Percentiles rank a stretch among this genome's conserved stretches.
These are phyloP conservation scores for Guillardia theta DNA, from an alignment of 78 protist species.

Conservation along the genomic window DNA sequence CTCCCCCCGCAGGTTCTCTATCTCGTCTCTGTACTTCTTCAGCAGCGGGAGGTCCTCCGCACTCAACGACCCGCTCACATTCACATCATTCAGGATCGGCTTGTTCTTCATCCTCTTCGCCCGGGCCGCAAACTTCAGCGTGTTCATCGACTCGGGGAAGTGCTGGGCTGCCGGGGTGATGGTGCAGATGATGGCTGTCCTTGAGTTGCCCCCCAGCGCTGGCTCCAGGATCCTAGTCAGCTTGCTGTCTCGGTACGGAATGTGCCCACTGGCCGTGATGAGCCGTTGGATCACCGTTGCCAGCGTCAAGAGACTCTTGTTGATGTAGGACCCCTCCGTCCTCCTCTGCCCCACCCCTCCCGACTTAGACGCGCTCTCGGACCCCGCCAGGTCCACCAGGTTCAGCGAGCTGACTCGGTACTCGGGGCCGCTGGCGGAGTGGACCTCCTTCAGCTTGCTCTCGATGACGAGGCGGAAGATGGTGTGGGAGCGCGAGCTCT, in stretches of 20 bases:
- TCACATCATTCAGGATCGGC: constrained; percentile 78
- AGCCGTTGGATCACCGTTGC: constrained; percentile 71
- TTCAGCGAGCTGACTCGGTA: constrained; percentile 45
- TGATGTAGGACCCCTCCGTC: constrained; percentile 81
- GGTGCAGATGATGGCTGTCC: constrained; percentile 71
- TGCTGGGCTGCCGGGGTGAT: constrained; percentile 65
- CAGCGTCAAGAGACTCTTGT: constrained; percentile 75
- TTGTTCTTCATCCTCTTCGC: constrained; percentile 83
- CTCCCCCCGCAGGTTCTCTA: neutral
- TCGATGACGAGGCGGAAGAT: constrained; percentile 21
- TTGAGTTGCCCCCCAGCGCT: constrained; percentile 73
- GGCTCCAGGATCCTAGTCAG: constrained; percentile 76
- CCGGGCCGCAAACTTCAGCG: constrained; percentile 82
- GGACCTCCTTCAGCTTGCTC: neutral
- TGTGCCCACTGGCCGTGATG: constrained; percentile 34
- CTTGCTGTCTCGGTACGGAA: constrained; percentile 81
- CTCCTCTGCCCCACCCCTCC: constrained; percentile 36
- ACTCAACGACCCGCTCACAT: neutral
- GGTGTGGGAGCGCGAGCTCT: constrained; percentile 54
- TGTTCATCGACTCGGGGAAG: constrained; percentile 39
- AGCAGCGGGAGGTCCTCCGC: constrained; percentile 35
- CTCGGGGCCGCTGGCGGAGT: neutral
- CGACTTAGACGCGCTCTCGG: constrained; percentile 59
- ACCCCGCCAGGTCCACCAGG: constrained; percentile 90
- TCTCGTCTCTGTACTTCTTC: constrained; percentile 28